phyloP scores from a whole-genome alignment of 2,329 filamentous ascomycete species.

The Epichloe gansuensis region DNA sequence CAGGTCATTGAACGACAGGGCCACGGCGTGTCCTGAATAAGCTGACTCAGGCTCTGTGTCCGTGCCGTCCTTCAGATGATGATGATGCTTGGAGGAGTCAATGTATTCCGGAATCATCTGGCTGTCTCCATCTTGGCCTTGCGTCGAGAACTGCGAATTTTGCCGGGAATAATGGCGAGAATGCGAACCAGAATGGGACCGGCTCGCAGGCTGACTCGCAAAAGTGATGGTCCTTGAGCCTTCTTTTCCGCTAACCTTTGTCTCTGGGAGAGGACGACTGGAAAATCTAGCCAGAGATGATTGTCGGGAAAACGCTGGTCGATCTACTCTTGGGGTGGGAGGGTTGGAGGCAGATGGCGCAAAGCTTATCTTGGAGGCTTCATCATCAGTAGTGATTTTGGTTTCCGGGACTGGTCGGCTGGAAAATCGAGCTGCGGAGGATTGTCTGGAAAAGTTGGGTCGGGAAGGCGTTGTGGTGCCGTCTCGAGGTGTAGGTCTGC shows the following conservation, averaged over 20 bases:
- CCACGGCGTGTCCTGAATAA: constrained; percentile 47
- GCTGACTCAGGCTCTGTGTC: constrained; percentile 25
- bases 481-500: constrained; percentile 6
- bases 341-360: constrained; percentile 21
- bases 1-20: constrained; percentile 75
- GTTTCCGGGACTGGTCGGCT: constrained; percentile 62
- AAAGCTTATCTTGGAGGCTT: constrained; percentile 55
- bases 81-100: constrained; percentile 9
- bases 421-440: constrained; percentile 50
- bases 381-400: constrained; percentile 50
- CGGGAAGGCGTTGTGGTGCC: constrained; percentile 19
- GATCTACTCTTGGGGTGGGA: constrained; percentile 17
- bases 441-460: constrained; percentile 38
- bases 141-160: constrained; percentile 21
- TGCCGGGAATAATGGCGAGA: constrained; percentile 20
- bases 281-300: constrained; percentile 46
- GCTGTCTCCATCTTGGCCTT: constrained; percentile 21
- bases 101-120: constrained; percentile 31
- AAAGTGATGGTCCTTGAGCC: constrained; percentile 53
- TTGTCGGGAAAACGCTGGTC: constrained; percentile 26
- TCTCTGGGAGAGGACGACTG: constrained; percentile 49
- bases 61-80: constrained; percentile 4
- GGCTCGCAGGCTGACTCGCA: constrained; percentile 25
- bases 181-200: constrained; percentile 4
- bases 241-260: constrained; percentile 38